Percentiles rank a stretch among this genome's conserved stretches.
Evolutionary conservation across 257 asterid species (phyloP).

Genomic region (Plantago ovata): DNA sequence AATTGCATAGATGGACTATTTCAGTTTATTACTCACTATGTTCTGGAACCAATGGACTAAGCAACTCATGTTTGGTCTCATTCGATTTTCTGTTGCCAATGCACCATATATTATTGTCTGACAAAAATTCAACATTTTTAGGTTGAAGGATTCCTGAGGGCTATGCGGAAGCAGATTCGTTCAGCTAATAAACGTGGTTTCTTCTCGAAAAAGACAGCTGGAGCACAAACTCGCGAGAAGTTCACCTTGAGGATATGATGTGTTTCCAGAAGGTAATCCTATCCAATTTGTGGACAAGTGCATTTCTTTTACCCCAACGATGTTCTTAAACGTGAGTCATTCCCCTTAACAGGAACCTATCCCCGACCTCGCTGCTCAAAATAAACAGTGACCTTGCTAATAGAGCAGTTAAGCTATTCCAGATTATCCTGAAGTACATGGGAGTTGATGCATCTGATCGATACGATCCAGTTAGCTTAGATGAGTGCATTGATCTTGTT

Average conservation of each 20-base stretch:
- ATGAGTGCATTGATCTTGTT: constrained; percentile 79
- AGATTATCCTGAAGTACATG: constrained; percentile 76
- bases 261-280: constrained; percentile 81
- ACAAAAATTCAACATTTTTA: constrained; percentile 13
- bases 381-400: constrained; percentile 69
- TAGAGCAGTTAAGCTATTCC: constrained; percentile 91
- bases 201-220: constrained; percentile 79
- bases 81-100: constrained; percentile 1
- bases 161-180: constrained; percentile 91
- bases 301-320: constrained; percentile 3
- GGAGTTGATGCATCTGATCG: constrained; percentile 86
- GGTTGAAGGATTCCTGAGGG: constrained; percentile 96
- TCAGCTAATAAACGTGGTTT: constrained; percentile 86
- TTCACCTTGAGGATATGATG: constrained; percentile 95
- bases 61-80: background rate
- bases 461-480: constrained; percentile 47
- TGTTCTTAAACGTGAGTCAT: constrained; percentile 25
- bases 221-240: constrained; percentile 70
- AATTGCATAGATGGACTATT: too few relatives aligned
- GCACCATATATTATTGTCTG: constrained; percentile 5
- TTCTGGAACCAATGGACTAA: background rate
- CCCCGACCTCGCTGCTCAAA: constrained; percentile 81
- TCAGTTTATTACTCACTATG: background rate
- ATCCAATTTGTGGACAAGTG: constrained; percentile 16
- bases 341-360: constrained; percentile 72